A percentile compares a stretch with the other conserved stretches of the same genome.
These are phyloP conservation scores for Neofusicoccum umdonicola DNA, from an alignment of 2,329 filamentous ascomycete genomes.

Conservation along the genomic window DNA sequence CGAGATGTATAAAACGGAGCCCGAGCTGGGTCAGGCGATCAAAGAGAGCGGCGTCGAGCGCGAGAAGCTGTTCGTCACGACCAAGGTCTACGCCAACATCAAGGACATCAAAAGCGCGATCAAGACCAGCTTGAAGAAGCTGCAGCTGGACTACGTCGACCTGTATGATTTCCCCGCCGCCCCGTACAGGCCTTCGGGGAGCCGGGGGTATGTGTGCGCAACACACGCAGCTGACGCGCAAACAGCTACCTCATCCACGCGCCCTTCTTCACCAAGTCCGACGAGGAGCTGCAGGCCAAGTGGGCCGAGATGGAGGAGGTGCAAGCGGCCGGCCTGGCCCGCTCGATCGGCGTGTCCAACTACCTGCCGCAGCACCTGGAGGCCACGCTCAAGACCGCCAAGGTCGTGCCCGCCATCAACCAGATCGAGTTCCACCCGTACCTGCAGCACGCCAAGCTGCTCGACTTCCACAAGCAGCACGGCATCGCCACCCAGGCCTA, in stretches of 20 bases:
- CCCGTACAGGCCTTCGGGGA: no score
- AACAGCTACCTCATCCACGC: constrained; percentile 58
- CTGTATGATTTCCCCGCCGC: constrained; percentile 42
- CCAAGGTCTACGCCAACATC: constrained; percentile 55
- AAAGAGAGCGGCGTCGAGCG: constrained; percentile 44
- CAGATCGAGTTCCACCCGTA: constrained; percentile 70
- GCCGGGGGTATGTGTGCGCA: no score
- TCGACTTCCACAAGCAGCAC: constrained; percentile 52
- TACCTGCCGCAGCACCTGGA: constrained; percentile 56
- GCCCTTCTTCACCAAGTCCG: constrained; percentile 57
- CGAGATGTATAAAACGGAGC: constrained; percentile 58
- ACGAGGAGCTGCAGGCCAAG: constrained; percentile 54
- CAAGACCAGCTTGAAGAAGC: constrained; percentile 56
- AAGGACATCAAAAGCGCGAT: constrained; percentile 56
- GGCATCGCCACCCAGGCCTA: constrained; percentile 50
- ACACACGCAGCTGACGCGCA: neutral
- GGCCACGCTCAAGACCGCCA: constrained; percentile 52
- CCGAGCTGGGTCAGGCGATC: constrained; percentile 49
- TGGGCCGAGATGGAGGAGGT: constrained; percentile 62
- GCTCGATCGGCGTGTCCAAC: constrained; percentile 62
- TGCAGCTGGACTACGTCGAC: constrained; percentile 62
- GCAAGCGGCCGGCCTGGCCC: constrained; percentile 55
- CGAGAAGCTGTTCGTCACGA: constrained; percentile 52
- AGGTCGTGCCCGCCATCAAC: constrained; percentile 60
- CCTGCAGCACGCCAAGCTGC: constrained; percentile 59